Base-by-base conservation (phyloP, 139 green algal genomes). In the Chlorella sorokiniana region DNA sequence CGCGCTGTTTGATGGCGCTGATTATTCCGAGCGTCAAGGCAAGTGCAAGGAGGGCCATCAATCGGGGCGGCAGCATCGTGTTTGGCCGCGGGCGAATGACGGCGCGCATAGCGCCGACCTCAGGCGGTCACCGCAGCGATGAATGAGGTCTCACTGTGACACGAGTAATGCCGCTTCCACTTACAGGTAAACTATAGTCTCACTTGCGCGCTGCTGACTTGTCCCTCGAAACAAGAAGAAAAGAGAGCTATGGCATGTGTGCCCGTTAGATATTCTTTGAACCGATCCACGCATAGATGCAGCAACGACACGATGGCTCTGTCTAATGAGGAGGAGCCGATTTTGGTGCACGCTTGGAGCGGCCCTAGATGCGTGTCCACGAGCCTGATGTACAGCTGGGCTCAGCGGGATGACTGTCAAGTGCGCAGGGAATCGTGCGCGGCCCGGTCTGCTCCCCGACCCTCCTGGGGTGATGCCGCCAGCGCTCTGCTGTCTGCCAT, bases 361-460 rank as follows among this genome's bases (percentile, higher is more conserved):
- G 83, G 82, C 4, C 85, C 85, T 0, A 59, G 85, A 10, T 86
- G 68, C 40, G 70, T 88, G 16, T 71, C 31, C 45, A 89, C 85
- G 2, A 54, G 38, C 44, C 45, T 87, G 14, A 84, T 89, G 81
- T 89, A 89, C 42, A n/a, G 76, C 11, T 89, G 38, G 25, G 65
- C 75, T 27, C 85, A 89, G 70, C 79, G 85, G 3, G 38, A 40
- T 4, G 83, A 89, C 54, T 68, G 48, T 1, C 42, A 82, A 73
- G 81, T 71, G 41, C 14, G 45, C 2, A 3, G 14, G 56, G 56
- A 10, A 31, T 10, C 56, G 22, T 65, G n/a, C 23, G 18, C 56
- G 18, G 18, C 16, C 22, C 22, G 6, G n/a, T 22, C 56, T 65
- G 56, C 56, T 22, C 18, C 16, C 48, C 4, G 14, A 48, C 18